Evolutionary conservation across 352 stramenopile genomes (phyloP).

Genomic region (Pythium graminicola): DNA sequence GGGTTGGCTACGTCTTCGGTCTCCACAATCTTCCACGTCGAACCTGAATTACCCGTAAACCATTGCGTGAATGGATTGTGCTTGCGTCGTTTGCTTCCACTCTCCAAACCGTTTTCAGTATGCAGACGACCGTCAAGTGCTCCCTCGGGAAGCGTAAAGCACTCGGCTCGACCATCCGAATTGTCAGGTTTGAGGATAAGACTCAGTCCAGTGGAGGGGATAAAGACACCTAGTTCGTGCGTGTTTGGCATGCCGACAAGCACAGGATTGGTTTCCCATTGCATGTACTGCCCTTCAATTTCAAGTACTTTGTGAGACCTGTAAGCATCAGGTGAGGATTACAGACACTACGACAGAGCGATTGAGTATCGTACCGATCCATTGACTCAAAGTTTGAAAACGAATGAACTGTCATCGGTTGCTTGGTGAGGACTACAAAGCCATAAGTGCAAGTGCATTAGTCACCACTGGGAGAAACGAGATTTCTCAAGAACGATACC

Average conservation of each 20-base stretch:
- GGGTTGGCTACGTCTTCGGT: conserved; percentile 21
- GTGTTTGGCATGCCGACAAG: conserved; percentile 39
- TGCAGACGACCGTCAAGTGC: conserved; percentile 45
- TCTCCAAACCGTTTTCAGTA: background rate
- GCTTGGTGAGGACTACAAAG: conserved; percentile 37
- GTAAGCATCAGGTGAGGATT: no score
- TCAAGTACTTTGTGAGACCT: conserved; percentile 51
- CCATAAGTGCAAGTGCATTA: background rate
- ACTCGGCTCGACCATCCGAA: conserved; percentile 38
- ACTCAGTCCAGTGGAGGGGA: conserved; percentile 48
- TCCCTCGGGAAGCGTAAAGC: conserved; percentile 48
- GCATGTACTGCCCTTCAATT: conserved; percentile 62
- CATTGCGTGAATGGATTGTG: conserved; percentile 45
- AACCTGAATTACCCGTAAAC: conserved; percentile 24
- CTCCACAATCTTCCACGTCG: conserved; percentile 23
- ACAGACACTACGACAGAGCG: no score
- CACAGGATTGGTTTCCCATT: conserved; percentile 46
- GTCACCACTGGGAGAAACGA: background rate
- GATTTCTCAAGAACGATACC: conserved; percentile 37
- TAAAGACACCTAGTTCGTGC: conserved; percentile 46
- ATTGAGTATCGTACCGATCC: conserved; percentile 28
- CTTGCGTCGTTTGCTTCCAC: conserved; percentile 20
- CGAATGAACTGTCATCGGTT: conserved; percentile 51
- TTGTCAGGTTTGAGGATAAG: conserved; percentile 40
- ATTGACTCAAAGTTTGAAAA: conserved; percentile 45